Evolutionary conservation across 1,284 basidiomycete species (phyloP), one percentile per base, ranked within the genome.

Genomic region (Rhizoctonia solani): DNA sequence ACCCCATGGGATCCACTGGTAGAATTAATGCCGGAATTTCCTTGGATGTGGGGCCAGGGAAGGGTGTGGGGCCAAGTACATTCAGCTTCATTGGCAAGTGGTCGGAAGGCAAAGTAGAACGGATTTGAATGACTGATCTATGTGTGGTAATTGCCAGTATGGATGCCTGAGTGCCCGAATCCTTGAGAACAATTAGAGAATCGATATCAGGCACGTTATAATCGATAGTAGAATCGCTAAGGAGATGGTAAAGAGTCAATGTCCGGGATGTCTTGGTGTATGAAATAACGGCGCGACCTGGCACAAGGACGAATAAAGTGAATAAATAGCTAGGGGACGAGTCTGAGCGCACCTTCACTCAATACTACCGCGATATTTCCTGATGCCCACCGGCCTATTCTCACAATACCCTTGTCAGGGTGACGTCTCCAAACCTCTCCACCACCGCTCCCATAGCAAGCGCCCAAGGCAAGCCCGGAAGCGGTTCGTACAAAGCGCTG

Each of bases 1-100:
- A 94, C 11, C 88, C 90, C 93, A 95, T 95, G 0, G 93, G 92
- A 75, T 95, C 93, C 3, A 95, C 91, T 4, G 90, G 89, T 11
- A 93, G 74, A 32, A 92, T 86, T 66, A 86, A 78, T 56, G 78
- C 81, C 1, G 85, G 83, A 8, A 37, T 23, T 4, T 65, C 59
- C 13, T 37, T 25, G 6, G 37, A n/a, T 19, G 49, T 53, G 2
- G 80, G 77, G 44, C 75, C 75, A 0, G 79, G 70, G 9, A 87
- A 77, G 1, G 87, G 86, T 3, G 59, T 65, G n/a, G 59, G 59
- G 1, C 59, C 59, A 25, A 65, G 37, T 4, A 29, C 27, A 39
- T 42, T 65, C 6, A 65, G 25, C 19, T 32, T 49, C 13, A 65
- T 29, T 16, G 14, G 34, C n/a, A 39, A 19, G 16, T 27, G 23